Evolutionary conservation across 2,329 filamentous ascomycete species (phyloP), one percentile per base, ranked within the genome.

Genomic region (Beauveria caledonica): DNA sequence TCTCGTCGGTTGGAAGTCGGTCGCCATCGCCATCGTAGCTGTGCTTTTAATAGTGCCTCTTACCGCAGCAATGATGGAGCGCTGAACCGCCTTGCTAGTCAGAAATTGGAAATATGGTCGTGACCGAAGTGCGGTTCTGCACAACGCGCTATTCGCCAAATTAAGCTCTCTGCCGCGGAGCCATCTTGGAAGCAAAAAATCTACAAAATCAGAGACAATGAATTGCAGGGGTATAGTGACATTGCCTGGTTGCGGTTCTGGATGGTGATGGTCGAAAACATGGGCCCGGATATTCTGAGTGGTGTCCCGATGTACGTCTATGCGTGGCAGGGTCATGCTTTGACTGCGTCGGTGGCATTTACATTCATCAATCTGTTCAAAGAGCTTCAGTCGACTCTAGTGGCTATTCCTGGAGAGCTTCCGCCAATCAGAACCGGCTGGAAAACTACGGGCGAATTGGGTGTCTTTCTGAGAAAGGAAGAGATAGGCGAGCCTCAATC

Each of bases 121-220:
- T 45, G 21, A 40, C 8, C 55, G 45, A 27, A 58, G 40, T 29
- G 44, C 29, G 29, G 3, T 19, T 40, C 3, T 58, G 9, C 23
- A n/a, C 10, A 11, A 39, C 1, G 62, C 62, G 1, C 56, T 25
- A 63, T 63, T 39, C 42, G 62, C 15, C 62, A 63, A 8, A 63
- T 63, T 7, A 62, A 63, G 10, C 59, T 63, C 10, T 62, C 62
- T 6, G 62, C 62, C n/a, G 46, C 51, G 7, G 62, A 63, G 21
- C n/a, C 45, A 5, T 19, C 23, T 3, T 63, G 57, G 57, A 62
- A 51, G 29, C 39, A 51, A 3, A 63, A 58, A 40, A 54, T 62
- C 10, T 42, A 58, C 25, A 13, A 48, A n/a, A 48, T 62, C 2
- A 49, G 62, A 40, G 42, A 61, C 1, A 19, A 54, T 9, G 61